Evolutionary conservation across 495 filamentous ascomycete species (phyloP).

Genomic region (Filosporella fistucella): DNA sequence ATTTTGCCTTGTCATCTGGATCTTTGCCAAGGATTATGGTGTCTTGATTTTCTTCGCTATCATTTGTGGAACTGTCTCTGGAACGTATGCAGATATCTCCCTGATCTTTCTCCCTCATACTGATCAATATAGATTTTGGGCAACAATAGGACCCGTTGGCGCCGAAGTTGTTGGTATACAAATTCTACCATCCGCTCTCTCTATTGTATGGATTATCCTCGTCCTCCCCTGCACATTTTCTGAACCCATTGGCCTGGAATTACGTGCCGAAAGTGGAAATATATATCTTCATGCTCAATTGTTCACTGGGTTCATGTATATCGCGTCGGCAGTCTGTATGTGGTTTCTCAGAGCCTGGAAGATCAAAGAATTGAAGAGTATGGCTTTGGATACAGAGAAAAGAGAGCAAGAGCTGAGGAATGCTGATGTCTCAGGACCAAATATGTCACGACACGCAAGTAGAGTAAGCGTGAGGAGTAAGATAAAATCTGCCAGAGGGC

Average conservation of each 20-base stretch:
- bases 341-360: conserved; percentile 56
- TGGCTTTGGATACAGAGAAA: conserved; percentile 18
- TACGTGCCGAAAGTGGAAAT: conserved; percentile 42
- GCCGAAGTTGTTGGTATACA: conserved; percentile 74
- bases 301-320: conserved; percentile 63
- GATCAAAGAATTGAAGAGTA: conserved; percentile 46
- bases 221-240: conserved; percentile 70
- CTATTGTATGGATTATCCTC: conserved; percentile 72
- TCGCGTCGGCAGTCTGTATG: conserved; percentile 52
- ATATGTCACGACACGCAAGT: conserved; percentile 6
- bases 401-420: conserved; percentile 22
- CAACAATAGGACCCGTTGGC: conserved; percentile 64
- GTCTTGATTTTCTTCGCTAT: conserved; percentile 68
- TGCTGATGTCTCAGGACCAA: conserved; percentile 2
- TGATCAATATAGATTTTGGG: conserved; percentile 51
- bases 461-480: conserved; percentile 17
- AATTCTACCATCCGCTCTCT: conserved; percentile 64
- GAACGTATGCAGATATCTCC: conserved; percentile 34
- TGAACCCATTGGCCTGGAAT: conserved; percentile 69
- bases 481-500: conserved; percentile 12
- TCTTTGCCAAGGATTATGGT: conserved; percentile 58
- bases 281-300: conserved; percentile 61
- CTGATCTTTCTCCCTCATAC: conserved; percentile 22
- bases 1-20: conserved; percentile 64
- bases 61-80: conserved; percentile 64